Percentiles rank a stretch among this genome's conserved stretches.
Evolutionary conservation across 495 filamentous ascomycete species (phyloP).

Genomic region (Aspergillus taichungensis): DNA sequence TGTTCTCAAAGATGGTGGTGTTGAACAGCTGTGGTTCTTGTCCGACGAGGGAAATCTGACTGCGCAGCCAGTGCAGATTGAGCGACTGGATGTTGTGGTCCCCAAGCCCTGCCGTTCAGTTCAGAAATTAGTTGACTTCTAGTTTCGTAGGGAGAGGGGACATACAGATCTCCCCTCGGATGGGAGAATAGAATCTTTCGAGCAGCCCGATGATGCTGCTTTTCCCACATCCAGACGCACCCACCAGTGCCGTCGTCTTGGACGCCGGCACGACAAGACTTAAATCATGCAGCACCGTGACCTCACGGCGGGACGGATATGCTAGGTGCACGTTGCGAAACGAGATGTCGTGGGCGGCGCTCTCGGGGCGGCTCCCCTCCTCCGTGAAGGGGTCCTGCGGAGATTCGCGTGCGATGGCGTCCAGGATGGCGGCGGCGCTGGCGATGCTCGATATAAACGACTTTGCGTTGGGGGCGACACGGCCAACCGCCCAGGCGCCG

Average conservation of each 20-base stretch:
- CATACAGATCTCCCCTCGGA: constrained; percentile 25
- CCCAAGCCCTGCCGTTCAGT: constrained; percentile 9
- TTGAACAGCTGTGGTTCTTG: constrained; percentile 9
- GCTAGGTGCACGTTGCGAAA: constrained; percentile 48
- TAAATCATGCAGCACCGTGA: constrained; percentile 27
- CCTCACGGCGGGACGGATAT: constrained; percentile 37
- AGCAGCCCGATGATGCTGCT: constrained; percentile 38
- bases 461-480: constrained; percentile 26
- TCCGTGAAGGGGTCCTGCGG: constrained; percentile 27
- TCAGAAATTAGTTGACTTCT: not conserved
- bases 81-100: constrained; percentile 5
- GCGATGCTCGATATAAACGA: constrained; percentile 27
- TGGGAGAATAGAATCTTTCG: constrained; percentile 40
- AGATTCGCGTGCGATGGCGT: constrained; percentile 28
- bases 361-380: constrained; percentile 9
- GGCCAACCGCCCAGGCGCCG: constrained; percentile 3
- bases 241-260: constrained; percentile 43
- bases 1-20: constrained; percentile 9
- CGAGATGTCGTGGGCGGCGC: constrained; percentile 35
- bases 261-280: constrained; percentile 26
- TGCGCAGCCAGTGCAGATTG: constrained; percentile 9
- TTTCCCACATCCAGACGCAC: constrained; percentile 44
- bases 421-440: constrained; percentile 26
- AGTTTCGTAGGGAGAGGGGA: not conserved
- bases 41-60: constrained; percentile 8